Evolutionary conservation across 805 yeast genomes (phyloP).

Genomic region (Hanseniaspora nectarophila): DNA sequence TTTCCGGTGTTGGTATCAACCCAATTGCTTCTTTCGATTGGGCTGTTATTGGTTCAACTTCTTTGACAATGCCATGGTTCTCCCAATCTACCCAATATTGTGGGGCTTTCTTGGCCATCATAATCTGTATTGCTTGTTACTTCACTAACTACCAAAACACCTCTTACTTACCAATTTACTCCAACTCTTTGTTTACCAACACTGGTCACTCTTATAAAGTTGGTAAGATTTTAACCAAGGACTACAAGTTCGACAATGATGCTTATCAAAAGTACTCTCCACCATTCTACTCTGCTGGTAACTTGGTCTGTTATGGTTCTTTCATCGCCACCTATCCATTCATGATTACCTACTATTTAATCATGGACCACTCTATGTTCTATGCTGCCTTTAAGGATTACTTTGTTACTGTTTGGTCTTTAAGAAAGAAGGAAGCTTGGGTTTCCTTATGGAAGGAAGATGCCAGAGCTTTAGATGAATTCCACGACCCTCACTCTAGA

Average conservation of each 20-base stretch:
- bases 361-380: constrained; percentile 35
- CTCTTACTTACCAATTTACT: constrained; percentile 47
- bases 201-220: constrained; percentile 38
- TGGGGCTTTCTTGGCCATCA: constrained; percentile 29
- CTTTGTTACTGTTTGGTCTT: constrained; percentile 15
- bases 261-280: constrained; percentile 47
- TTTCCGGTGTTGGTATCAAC: constrained; percentile 40
- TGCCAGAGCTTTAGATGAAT: constrained; percentile 22
- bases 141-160: constrained; percentile 48
- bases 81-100: constrained; percentile 25
- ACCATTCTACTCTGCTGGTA: constrained; percentile 55
- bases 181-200: constrained; percentile 40
- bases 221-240: constrained; percentile 34
- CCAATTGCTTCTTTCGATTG: constrained; percentile 46
- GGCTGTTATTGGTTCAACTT: constrained; percentile 30
- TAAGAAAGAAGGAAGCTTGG: constrained; percentile 19
- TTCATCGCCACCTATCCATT: constrained; percentile 47
- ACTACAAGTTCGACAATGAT: constrained; percentile 33
- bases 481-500: constrained; percentile 43
- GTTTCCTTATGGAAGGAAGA: constrained; percentile 26
- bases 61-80: constrained; percentile 38
- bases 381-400: constrained; percentile 31
- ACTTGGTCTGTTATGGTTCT: constrained; percentile 47
- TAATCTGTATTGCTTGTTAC: constrained; percentile 30
- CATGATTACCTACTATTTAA: constrained; percentile 38